Evolutionary conservation across 768 basidiomycete genomes (phyloP), one percentile per base, ranked within the genome.

Genomic region (Lepiota venenata): DNA sequence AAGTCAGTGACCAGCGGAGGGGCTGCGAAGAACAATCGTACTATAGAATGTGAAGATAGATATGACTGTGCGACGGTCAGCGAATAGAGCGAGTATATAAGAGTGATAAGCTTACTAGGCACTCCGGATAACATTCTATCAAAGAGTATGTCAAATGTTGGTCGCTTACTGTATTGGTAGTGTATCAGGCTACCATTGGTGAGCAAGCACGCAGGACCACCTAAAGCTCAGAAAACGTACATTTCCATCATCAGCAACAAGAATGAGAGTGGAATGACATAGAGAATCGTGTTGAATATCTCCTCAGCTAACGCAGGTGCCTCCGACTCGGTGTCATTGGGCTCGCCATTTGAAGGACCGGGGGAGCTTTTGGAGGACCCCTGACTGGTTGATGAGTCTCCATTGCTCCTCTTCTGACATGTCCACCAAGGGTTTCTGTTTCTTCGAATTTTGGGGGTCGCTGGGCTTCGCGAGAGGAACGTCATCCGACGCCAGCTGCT

Each of bases 171-270:
- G 57, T 93, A 93, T 67, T 93, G 91, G 47, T 81, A 82, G 62
- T 88, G 88, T 42, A 91, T 80, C 41, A 93, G 72, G 54, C 91
- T 93, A 56, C 11, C 27, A 37, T 35, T 22, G n/a, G 21, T 36
- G 43, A 36, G 40, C 56, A 38, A 59, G 49, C 44, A 14, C 35
- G 16, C 12, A 47, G 16, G 50, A 48, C 27, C 11, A 22, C 32
- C 45, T 54, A 40, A 51, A 12, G 50, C n/a, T 16, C 32, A 35
- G 46, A 52, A 35, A 48, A 72, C 88, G 62, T 64, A 93, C 91
- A 93, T 88, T 64, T 91, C 85, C 88, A 93, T 91, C 73, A 91
- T 71, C 14, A 92, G 62, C 37, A 92, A 74, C 47, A 92, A 70
- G 63, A 85, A 92, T 2, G 82, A 82, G 61, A 88, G 82, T 0